These are phyloP conservation scores for Adansonia gregorii DNA, from an alignment of 441 rosid genomes.

Conservation along the genomic window DNA sequence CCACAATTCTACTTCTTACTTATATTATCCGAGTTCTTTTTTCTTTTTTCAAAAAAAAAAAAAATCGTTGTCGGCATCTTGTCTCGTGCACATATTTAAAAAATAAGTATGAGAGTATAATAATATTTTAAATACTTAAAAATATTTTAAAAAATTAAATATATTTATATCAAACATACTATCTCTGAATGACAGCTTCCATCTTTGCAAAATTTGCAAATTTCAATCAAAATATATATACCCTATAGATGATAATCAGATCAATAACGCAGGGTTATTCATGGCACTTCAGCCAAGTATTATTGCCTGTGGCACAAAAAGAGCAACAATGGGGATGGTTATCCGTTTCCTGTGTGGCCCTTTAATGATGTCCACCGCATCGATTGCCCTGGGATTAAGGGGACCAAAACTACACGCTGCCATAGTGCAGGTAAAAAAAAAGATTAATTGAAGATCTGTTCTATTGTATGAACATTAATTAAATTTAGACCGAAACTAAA, in stretches of 20 bases:
- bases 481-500: not conserved
- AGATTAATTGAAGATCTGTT: not conserved
- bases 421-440: slow-evolving; percentile 63
- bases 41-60: no score
- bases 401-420: slow-evolving; percentile 66
- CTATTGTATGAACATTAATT: not conserved
- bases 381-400: slow-evolving; percentile 57
- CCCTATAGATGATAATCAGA: not conserved
- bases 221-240: not conserved
- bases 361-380: slow-evolving; percentile 57
- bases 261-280: slow-evolving; percentile 54
- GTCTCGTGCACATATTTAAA: no score
- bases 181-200: no score
- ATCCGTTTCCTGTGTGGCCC: slow-evolving; percentile 72
- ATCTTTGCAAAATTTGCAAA: not conserved
- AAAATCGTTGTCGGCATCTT: no score
- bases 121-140: no score
- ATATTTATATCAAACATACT: no score
- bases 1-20: not conserved
- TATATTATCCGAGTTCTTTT: no score
- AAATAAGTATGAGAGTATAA: no score
- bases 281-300: slow-evolving; percentile 84
- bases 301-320: slow-evolving; percentile 67
- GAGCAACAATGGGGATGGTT: slow-evolving; percentile 65
- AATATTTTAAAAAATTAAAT: no score